Base-by-base conservation (phyloP, 2,329 filamentous ascomycete genomes). In the Monosporascus sp. region DNA sequence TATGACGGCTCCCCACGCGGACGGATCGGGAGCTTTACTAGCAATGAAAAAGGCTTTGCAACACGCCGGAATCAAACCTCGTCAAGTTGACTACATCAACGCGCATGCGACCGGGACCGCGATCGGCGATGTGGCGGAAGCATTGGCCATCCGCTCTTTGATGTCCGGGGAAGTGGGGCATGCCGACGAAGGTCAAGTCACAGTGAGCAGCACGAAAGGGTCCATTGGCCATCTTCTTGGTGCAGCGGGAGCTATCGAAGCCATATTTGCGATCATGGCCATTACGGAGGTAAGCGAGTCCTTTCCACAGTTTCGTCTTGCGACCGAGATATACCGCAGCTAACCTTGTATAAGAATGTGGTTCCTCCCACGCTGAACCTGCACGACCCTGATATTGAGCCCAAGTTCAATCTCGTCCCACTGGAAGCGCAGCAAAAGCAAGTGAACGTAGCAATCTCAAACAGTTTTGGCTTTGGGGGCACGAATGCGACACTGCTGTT, bases 381-480 rank as follows among this genome's bases (percentile, higher is more conserved):
- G 3, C 74, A 84, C 9, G 80, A 81, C 7, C 78, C 85, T 6
- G 82, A 86, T 44, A 77, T 83, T 2, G 79, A 84, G 4, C 87
- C 89, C 51, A 75, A 85, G 58, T 96, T 93, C 74, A 97, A 97
- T 67, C 93, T 97, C 69, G 85, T 96, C 3, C 83, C 91, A 0
- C 77, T 84, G 4, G 66, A 76, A 46, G 79, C 91, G 1, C 92
- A 97, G 70, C 70, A 87, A 50, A 85, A 83, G 59, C 68, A 77
- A 2, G 82, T 97, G 11, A 74, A 84, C 53, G 86, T 93, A 22
- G 89, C 89, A 5, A 64, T 99, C 54, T 94, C 90, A 3, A 99
- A 99, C 66, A 97, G 93, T 68, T 99, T 99, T 73, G 94, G 94
- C 0, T 99, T 99, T 74, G 94, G 94, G 11, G 94, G 94, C 17